Evolutionary conservation across 2,329 filamentous ascomycete species (phyloP).

Genomic region (Epichloe hybrida): DNA sequence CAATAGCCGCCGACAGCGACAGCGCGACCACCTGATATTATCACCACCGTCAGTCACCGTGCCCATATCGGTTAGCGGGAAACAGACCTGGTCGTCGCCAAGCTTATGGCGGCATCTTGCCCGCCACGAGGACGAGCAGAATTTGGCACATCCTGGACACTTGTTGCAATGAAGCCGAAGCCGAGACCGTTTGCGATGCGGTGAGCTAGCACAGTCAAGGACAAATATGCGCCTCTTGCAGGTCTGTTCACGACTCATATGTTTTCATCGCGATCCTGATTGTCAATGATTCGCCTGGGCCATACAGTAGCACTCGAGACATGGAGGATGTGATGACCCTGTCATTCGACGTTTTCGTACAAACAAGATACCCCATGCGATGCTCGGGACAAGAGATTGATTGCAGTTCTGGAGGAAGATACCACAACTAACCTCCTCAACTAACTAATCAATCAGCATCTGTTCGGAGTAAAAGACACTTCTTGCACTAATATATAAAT

Average conservation of each 20-base stretch:
- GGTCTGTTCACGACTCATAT: too few species aligned
- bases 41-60: not conserved
- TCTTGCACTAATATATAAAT: not conserved
- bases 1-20: not conserved
- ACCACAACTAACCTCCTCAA: not conserved
- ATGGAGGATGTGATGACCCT: not conserved
- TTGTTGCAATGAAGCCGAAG: not conserved
- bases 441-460: not conserved
- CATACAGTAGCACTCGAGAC: not conserved
- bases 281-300: too few species aligned
- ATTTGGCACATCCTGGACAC: conserved; percentile 2
- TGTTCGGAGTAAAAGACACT: not conserved
- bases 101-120: conserved; percentile 1
- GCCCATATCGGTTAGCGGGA: not conserved
- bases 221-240: not conserved
- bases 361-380: not conserved
- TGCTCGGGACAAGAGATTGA: not conserved
- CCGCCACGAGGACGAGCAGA: conserved; percentile 4
- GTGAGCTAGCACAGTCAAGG: conserved; percentile 3
- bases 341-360: not conserved
- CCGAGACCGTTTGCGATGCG: conserved; percentile 3
- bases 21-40: not conserved
- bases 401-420: too few species aligned
- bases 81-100: conserved; percentile 3
- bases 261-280: too few species aligned